These are phyloP conservation scores for Canna indica DNA, from an alignment of 176 grass and related monocot species.

Conservation along the genomic window DNA sequence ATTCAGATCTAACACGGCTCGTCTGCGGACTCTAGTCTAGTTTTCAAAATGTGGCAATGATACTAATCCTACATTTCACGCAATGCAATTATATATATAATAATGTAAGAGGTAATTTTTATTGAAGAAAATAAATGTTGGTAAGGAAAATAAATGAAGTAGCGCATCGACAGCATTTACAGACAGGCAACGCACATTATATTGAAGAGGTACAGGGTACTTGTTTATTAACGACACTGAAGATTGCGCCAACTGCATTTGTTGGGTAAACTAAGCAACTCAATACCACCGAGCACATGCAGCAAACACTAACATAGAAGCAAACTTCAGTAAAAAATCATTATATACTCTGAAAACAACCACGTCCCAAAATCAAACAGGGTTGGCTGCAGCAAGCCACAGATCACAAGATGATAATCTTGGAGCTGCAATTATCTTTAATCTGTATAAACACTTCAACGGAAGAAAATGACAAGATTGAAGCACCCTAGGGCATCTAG, in stretches of 20 bases:
- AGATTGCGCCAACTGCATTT: not conserved
- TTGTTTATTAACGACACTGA: not conserved
- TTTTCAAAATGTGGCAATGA: no score
- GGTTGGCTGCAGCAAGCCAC: not conserved
- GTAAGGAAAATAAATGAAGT: no score
- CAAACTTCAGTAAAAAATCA: not conserved
- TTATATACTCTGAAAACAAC: not conserved
- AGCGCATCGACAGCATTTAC: no score
- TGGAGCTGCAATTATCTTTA: not conserved
- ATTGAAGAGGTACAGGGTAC: not conserved
- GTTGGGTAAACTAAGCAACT: not conserved
- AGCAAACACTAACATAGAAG: not conserved
- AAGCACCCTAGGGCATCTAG: not conserved
- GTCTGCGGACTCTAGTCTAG: no score
- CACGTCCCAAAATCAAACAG: not conserved
- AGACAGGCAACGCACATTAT: not conserved
- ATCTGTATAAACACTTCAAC: no score
- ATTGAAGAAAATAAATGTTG: no score
- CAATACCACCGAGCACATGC: not conserved
- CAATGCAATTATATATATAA: no score
- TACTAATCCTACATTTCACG: no score
- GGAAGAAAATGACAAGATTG: not conserved
- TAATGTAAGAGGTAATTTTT: no score
- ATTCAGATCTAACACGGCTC: no score
- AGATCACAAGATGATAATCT: not conserved